Conservation (phyloP, 148 eudicot species). For the Chenopodium formosanum region DNA sequence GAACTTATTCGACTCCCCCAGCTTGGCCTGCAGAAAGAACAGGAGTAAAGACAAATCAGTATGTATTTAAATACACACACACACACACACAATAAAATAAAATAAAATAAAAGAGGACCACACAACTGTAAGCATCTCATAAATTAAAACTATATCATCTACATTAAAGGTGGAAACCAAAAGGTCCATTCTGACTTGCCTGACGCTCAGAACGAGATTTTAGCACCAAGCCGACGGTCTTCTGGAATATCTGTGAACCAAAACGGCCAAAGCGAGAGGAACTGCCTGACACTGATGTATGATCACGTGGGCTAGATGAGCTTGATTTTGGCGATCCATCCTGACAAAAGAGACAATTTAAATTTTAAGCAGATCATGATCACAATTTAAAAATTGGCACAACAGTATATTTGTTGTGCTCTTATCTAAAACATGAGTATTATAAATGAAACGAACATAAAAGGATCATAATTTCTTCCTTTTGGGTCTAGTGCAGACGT, state of each 20-base stretch:
- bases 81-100: too few species aligned
- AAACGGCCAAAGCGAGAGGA: constrained; percentile 71
- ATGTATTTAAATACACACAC: background rate
- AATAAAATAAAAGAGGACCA: background rate
- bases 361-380: background rate
- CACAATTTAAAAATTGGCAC: background rate
- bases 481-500: background rate
- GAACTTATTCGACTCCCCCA: constrained; percentile 78
- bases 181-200: constrained; percentile 36
- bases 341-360: constrained; percentile 26
- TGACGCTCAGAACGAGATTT: constrained; percentile 63
- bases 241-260: constrained; percentile 76
- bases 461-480: background rate
- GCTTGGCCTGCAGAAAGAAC: constrained; percentile 58
- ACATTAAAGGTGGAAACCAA: background rate
- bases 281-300: constrained; percentile 36
- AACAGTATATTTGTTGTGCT: background rate
- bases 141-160: background rate
- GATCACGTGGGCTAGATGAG: constrained; percentile 40
- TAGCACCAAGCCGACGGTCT: constrained; percentile 75
- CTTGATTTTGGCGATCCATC: constrained; percentile 48
- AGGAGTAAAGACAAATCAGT: background rate
- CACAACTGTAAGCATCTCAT: background rate
- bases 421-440: background rate
- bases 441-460: background rate